Evolutionary conservation across 176 grass and related monocot species (phyloP), one percentile per base, ranked within the genome.

Genomic region (Oryza australiensis): DNA sequence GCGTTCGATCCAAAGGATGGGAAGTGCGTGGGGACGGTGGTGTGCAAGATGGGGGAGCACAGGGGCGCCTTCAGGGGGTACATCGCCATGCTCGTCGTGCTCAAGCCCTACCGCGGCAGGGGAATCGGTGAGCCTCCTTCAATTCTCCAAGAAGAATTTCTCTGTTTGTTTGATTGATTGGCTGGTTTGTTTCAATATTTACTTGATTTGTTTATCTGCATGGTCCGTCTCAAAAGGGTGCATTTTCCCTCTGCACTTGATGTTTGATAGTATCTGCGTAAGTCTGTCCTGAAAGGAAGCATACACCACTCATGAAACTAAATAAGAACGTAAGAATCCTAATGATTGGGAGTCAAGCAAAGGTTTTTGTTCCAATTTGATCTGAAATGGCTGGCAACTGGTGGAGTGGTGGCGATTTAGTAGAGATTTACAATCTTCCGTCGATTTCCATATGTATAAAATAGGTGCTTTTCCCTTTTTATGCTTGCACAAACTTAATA

Each of bases 11-110:
- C 80, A 32, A 68, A 69, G 70, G 86, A 84, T 11, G 90, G 88
- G 0, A 95, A 93, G 73, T 98, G 90, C 86, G 95, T 98, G 41
- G 95, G 95, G 20, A 98, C 95, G 46, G 95, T 98, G 57, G 92
- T 98, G 29, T 98, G 92, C 88, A 98, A 98, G 82, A 93, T 94
- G 88, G 95, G 92, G 51, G 95, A 95, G 66, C 95, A 98, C 42
- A 74, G 92, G 75, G 90, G 84, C 26, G 30, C 88, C 26, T 93
- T 89, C 63, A 83, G 92, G 81, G 95, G 95, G 1, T 95, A 98
- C 82, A 98, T 98, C 53, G 95, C 92, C 38, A 98, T 98, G 95
- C 88, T 98, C 16, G 92, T 95, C 68, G 95, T 98, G 71, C 86
- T 93, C 75, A 94, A 93, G 83, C 86, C 95, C 20, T 98, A 98